Percentiles rank a stretch among this genome's conserved stretches.
phyloP scores from a whole-genome alignment of 441 rosid species.

The Croton setiger region DNA sequence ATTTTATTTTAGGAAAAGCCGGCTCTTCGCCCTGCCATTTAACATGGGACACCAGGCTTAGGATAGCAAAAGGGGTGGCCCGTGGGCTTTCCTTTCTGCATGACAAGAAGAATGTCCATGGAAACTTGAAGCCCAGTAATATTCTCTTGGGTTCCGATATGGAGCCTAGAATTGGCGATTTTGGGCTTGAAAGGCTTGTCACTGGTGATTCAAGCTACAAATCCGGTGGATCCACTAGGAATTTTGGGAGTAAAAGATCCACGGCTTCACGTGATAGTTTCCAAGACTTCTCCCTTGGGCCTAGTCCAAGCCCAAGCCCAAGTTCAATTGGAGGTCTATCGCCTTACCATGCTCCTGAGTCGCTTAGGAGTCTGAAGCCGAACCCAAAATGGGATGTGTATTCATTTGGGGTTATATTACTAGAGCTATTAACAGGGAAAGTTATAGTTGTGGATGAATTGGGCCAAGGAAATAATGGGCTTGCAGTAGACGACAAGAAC shows the following conservation, averaged over 20 bases:
- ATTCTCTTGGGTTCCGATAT: constrained; percentile 59
- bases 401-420: constrained; percentile 67
- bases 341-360: constrained; percentile 71
- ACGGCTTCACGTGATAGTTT: constrained; percentile 63
- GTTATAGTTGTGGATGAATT: constrained; percentile 60
- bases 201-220: constrained; percentile 60
- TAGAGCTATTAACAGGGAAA: constrained; percentile 73
- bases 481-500: constrained; percentile 52
- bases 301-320: constrained; percentile 76
- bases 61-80: constrained; percentile 72
- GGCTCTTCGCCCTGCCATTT: constrained; percentile 69
- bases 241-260: constrained; percentile 77
- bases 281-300: constrained; percentile 40
- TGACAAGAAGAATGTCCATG: constrained; percentile 84
- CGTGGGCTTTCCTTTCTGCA: constrained; percentile 77
- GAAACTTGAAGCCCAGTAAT: constrained; percentile 74
- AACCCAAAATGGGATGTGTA: constrained; percentile 83
- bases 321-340: constrained; percentile 58
- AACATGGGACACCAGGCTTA: constrained; percentile 80
- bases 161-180: constrained; percentile 84
- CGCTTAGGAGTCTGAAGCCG: constrained; percentile 68
- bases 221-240: constrained; percentile 51
- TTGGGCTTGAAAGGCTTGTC: constrained; percentile 68
- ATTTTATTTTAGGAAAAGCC: constrained; percentile 52
- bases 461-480: constrained; percentile 65